Base-by-base conservation (phyloP, 2,329 filamentous ascomycete species). In the Microsporum canis region DNA sequence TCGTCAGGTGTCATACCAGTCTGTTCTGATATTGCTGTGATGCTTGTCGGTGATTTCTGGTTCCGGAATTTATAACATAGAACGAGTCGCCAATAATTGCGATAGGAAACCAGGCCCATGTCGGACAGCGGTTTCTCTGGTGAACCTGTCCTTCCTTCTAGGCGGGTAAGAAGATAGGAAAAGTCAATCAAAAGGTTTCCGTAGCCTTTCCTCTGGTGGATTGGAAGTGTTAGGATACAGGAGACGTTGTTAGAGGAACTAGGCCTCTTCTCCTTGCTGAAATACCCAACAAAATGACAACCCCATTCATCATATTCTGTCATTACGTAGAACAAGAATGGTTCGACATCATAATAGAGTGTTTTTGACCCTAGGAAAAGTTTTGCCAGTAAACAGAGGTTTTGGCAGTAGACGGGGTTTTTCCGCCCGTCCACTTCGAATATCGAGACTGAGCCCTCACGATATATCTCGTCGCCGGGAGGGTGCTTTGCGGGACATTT, bases 271-370 rank as follows among this genome's bases (percentile, higher is more conserved):
- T 99, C 94, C 73, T 99, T 99, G 58, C 94, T 97, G 74, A 99
- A 99, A 72, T 96, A 99, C n/a, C 94, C 94, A n/a, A 99, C 89
- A 57, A 99, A 83, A 70, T 97, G 94, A 69, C 88, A 94, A 12
- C 94, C 94, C 68, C 91, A 87, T 57, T 95, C 90, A 65, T 91
- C 89, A 66, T 88, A 85, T 45, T 86, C 87, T 31, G 89, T 89
- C 92, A 99, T 96, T 73, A 96, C 92, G 75, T 99, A 99, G 78
- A 99, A 99, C 39, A 99, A 77, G 71, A 99, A 99, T 0, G 94
- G 94, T 65, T 99, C 94, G n/a, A 99, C 94, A 68, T 99, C 94
- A 77, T 99, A 99, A 78, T 96, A 99, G 5, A 99, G 84, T 3
- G 94, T 97, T 75, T 99, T 99, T 73, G 96, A 95, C 66, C 95